These are phyloP conservation scores for Cyclotella distinguenda DNA, from an alignment of 108 stramenopile species.

Conservation along the genomic window DNA sequence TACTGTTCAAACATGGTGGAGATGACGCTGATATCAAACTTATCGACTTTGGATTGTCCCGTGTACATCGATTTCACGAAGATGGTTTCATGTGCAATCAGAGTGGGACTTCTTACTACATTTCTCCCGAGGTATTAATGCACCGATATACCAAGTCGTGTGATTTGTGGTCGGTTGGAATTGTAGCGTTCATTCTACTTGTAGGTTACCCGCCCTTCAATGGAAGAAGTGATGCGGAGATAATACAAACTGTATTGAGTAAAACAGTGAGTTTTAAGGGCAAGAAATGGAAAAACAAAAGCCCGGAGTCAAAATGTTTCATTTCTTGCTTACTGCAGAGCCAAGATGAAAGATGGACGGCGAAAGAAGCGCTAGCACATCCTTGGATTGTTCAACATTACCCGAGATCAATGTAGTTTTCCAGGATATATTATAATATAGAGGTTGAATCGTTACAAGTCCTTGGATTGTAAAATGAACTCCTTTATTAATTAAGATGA, in stretches of 20 bases:
- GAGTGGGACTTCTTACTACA: slow-evolving; percentile 59
- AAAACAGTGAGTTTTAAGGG: slow-evolving; percentile 1
- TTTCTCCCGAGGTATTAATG: slow-evolving; percentile 61
- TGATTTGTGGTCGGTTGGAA: slow-evolving; percentile 79
- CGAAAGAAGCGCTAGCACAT: slow-evolving; percentile 53
- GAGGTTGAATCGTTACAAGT: too few species aligned
- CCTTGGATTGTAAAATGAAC: not conserved
- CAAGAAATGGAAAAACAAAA: slow-evolving; percentile 12
- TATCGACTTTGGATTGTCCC: slow-evolving; percentile 75
- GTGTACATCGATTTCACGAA: not conserved
- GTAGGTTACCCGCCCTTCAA: slow-evolving; percentile 69
- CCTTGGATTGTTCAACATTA: slow-evolving; percentile 33
- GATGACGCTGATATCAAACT: slow-evolving; percentile 56
- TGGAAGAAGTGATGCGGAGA: slow-evolving; percentile 8
- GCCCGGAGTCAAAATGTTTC: slow-evolving; percentile 48
- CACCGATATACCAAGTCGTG: slow-evolving; percentile 39
- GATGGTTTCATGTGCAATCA: slow-evolving; percentile 32
- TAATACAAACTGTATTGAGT: slow-evolving; percentile 7
- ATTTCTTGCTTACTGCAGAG: slow-evolving; percentile 36
- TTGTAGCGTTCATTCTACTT: slow-evolving; percentile 69
- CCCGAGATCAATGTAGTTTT: too few species aligned
- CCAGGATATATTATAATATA: not conserved
- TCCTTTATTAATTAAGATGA: not conserved
- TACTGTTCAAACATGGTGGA: slow-evolving; percentile 46
- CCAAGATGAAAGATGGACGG: slow-evolving; percentile 43